These are phyloP conservation scores for Lactarius psammicola DNA, from an alignment of 768 basidiomycete species.

Conservation along the genomic window DNA sequence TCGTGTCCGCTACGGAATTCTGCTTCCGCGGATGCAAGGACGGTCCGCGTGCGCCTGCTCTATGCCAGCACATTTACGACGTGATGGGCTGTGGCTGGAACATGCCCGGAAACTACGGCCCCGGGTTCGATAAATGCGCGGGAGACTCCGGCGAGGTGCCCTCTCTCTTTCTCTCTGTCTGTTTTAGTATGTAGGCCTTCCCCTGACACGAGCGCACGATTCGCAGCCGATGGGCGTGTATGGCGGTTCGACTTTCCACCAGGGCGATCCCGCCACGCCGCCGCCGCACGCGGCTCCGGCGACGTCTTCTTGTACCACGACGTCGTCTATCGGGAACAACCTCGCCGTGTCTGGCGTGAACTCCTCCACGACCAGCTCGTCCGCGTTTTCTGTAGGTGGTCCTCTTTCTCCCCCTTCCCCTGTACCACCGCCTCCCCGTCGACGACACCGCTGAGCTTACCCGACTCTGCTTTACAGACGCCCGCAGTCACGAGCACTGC, in stretches of 20 bases:
- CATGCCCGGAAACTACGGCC: conserved; percentile 50
- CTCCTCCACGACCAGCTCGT: not conserved
- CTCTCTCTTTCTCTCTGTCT: not conserved
- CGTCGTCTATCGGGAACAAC: conserved; percentile 52
- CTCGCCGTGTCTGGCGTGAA: conserved; percentile 15
- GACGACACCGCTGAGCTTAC: not conserved
- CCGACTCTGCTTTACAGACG: not conserved
- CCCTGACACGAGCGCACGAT: conserved; percentile 2
- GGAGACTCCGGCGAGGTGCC: conserved; percentile 52
- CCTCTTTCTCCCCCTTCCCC: not conserved
- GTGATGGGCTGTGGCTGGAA: conserved; percentile 61
- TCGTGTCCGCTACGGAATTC: conserved; percentile 57
- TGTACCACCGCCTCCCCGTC: not conserved
- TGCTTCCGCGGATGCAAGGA: conserved; percentile 71
- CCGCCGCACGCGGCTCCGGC: conserved; percentile 53
- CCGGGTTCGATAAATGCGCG: conserved; percentile 45
- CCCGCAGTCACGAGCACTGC: too few relatives aligned
- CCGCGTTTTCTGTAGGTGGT: not conserved
- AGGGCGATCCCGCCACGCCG: conserved; percentile 58
- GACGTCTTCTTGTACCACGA: conserved; percentile 57
- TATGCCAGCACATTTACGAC: conserved; percentile 62
- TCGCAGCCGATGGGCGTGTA: conserved; percentile 64
- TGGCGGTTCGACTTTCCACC: conserved; percentile 61
- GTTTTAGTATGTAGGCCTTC: not conserved
- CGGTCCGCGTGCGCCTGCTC: conserved; percentile 46